Evolutionary conservation across 495 filamentous ascomycete species (phyloP), one percentile per base, ranked within the genome.

Genomic region (Daldinia grandis): DNA sequence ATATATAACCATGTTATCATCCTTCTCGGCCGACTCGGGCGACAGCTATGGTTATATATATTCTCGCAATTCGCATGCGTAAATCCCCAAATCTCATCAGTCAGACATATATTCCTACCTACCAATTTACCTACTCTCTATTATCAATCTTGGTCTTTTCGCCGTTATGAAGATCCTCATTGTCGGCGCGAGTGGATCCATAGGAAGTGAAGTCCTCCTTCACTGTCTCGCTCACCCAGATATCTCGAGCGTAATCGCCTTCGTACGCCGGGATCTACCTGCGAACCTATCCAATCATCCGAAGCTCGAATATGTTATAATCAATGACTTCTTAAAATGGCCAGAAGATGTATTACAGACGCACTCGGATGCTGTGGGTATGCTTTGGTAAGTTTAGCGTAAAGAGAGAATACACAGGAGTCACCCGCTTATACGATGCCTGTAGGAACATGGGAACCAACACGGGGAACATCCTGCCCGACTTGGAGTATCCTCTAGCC

Each of bases 11-110:
- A 47, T 3, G 7, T 3, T 47, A 8, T 47, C 42, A 24, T 47
- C 42, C 42, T 47, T 10, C 42, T 47, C 42, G 42, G 42, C 42
- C 42, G 42, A 47, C 42, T 47, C 42, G 42, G 42, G 9, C 42
- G 42, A 47, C 7, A 47, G 19, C 42, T 47, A 47, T 15, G 0
- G 24, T 12, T 19, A 47, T 24, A 47, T 47, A 47, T 47, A 47
- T 47, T 3, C 4, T 47, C 17, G 21, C 42, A 1, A 14, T 19
- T 12, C 2, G 2, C 4, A 12, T 24, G 8, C 19, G 42, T 9
- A 47, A 47, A 47, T 12, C 19, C 5, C 4, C 4, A 24, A 24
- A 24, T 47, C 9, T 9, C 4, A 12, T 9, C 12, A 4, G 4
- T 5, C 8, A 47, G 19, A 47, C 4, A 21, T 5, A 21, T 47